Conservation (phyloP, 2,329 filamentous ascomycete genomes). For the Pezizomycotina sp. region DNA sequence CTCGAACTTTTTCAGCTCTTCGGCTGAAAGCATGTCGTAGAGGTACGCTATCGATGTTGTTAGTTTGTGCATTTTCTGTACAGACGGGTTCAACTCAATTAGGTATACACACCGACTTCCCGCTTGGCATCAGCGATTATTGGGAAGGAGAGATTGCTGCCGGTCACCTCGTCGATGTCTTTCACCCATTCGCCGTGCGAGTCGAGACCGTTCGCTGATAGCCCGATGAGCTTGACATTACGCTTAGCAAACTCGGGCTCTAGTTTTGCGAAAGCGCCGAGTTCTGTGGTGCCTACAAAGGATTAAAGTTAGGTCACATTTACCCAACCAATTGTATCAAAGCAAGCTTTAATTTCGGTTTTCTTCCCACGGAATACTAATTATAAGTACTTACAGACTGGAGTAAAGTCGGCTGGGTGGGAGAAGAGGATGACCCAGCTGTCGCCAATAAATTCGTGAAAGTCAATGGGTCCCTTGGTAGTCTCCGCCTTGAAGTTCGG, state of each 20-base stretch:
- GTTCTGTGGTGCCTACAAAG: conserved; percentile 43
- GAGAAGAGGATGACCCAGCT: conserved; percentile 57
- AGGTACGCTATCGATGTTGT: too few relatives aligned
- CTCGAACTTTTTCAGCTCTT: conserved; percentile 26
- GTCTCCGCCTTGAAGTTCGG: conserved; percentile 55
- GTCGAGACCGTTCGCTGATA: conserved; percentile 43
- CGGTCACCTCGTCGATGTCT: conserved; percentile 34
- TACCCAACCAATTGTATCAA: too few relatives aligned
- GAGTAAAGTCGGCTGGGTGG: conserved; percentile 37
- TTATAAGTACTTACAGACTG: not conserved
- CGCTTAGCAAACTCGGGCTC: conserved; percentile 48
- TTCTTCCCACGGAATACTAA: too few relatives aligned
- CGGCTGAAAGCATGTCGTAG: conserved; percentile 29
- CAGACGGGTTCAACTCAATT: too few relatives aligned
- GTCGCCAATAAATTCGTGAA: conserved; percentile 56
- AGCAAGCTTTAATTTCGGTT: too few relatives aligned
- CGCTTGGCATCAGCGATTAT: conserved; percentile 33
- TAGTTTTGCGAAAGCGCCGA: conserved; percentile 47
- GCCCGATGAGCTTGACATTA: conserved; percentile 45
- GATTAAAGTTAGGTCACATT: conserved; percentile 1
- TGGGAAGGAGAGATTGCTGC: conserved; percentile 29
- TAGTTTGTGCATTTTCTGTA: too few relatives aligned
- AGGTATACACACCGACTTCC: too few relatives aligned
- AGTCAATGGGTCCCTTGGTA: conserved; percentile 48
- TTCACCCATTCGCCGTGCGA: conserved; percentile 38